Evolutionary conservation across 225 moss, liverwort and hornwort species (phyloP), one percentile per base, ranked within the genome.

Genomic region (Physcomitrellopsis africana): DNA sequence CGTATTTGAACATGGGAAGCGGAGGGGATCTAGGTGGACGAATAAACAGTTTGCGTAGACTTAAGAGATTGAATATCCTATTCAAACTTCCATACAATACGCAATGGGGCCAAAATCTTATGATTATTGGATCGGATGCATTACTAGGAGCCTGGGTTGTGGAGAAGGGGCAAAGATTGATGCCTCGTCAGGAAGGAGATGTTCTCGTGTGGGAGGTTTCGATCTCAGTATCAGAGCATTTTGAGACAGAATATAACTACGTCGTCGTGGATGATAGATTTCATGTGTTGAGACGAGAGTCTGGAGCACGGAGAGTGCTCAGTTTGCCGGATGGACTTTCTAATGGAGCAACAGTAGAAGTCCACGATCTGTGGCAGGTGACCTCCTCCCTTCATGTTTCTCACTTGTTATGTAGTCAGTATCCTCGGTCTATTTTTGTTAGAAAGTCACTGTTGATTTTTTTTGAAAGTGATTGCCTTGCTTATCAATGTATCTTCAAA

Each of bases 341-440:
- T 3, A 82, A 85, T 44, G 96, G 86, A 32, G 83, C 87, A 19
- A 89, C 84, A 14, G 79, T 96, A 9, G 96, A 93, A 56, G 79
- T 93, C 18, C 86, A 88, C 68, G 93, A 96, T 75, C 70, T 81
- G 63, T 96, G 96, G 96, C 96, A 96, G 93, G 96, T 96, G 65
- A 68, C 20, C 24, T 12, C 45, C 29, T 71, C 26, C 53, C 24
- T 68, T 7, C 15, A 22, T 13, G 29, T 15, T 42, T 0, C 11
- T 29, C n/a, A 3, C 29, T 43, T 29, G 8, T 9, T 2, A 3
- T 46, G 0, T 10, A 45, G 19, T 42, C 3, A 37, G 32, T 7
- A 7, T 1, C 3, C 4, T 37, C 32, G 4, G 32, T 37, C 7
- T 7, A 5, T 4, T 37, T 37, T 37, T 37, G 32, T 37, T 37